Evolutionary conservation across 208 protist genomes (phyloP).

Genomic region (Dictyostelium gargantuum): DNA sequence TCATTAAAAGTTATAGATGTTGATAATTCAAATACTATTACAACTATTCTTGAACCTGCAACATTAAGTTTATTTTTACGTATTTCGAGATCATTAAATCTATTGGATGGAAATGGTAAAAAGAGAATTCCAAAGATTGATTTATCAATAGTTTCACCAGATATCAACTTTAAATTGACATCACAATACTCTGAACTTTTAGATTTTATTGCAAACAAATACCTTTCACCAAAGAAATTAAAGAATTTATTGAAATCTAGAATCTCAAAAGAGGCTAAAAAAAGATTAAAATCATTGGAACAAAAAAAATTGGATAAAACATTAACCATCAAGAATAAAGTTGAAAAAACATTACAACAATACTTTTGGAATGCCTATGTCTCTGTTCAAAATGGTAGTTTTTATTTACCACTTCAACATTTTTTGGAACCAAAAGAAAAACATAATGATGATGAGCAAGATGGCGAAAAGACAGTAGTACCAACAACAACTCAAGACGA

Average conservation of each 20-base stretch:
- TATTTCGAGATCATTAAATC: background rate
- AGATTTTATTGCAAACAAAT: conserved; percentile 37
- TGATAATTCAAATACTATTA: background rate
- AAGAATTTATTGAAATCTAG: background rate
- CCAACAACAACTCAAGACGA: background rate
- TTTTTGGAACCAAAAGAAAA: conserved; percentile 49
- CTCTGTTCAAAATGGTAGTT: conserved; percentile 25
- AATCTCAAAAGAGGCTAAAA: conserved; percentile 24
- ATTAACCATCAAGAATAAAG: conserved; percentile 51
- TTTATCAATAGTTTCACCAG: conserved; percentile 7
- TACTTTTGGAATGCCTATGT: conserved; percentile 28
- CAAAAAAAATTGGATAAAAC: conserved; percentile 32
- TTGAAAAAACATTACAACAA: conserved; percentile 52
- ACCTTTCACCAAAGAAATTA: conserved; percentile 44
- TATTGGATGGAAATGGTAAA: background rate
- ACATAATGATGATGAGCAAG: background rate
- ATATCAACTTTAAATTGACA: conserved; percentile 44
- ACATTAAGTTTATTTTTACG: conserved; percentile 18
- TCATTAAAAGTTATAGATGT: background rate
- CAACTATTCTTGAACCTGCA: background rate
- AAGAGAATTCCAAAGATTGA: conserved; percentile 65
- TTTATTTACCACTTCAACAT: conserved; percentile 36
- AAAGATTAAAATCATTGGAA: conserved; percentile 5
- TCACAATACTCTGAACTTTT: conserved; percentile 11
- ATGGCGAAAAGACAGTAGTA: background rate